phyloP scores from a whole-genome alignment of 306 rosid species.

The Cucurbita moschata region DNA sequence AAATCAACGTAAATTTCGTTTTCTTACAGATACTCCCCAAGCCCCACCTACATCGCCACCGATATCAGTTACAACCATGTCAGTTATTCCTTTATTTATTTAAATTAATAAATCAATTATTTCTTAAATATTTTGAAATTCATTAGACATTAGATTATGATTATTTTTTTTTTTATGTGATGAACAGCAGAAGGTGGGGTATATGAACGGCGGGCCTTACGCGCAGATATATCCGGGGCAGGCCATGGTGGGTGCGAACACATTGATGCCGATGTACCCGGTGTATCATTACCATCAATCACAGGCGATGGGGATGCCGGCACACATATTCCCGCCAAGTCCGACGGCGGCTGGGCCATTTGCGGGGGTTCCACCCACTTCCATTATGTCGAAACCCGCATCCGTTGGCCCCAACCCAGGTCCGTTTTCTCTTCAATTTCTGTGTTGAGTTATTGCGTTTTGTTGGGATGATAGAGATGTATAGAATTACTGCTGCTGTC shows the following conservation, averaged over 20 bases:
- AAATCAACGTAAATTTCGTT: neutral
- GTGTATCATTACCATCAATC: constrained; percentile 48
- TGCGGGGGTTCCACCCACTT: constrained; percentile 21
- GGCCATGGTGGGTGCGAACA: constrained; percentile 38
- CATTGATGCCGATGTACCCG: constrained; percentile 74
- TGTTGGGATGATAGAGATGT: too few relatives aligned
- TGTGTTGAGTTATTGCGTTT: too few relatives aligned
- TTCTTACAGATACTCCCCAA: constrained; percentile 41
- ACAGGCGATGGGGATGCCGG: constrained; percentile 53
- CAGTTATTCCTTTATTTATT: neutral
- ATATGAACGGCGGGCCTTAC: constrained; percentile 57
- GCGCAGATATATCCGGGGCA: constrained; percentile 49
- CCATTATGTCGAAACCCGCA: constrained; percentile 41
- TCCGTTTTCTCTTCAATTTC: constrained; percentile 1
- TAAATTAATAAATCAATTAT: too few relatives aligned
- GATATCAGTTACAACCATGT: constrained; percentile 58
- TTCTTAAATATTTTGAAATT: too few relatives aligned
- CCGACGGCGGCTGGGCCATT: constrained; percentile 26
- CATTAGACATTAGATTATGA: too few relatives aligned
- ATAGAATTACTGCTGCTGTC: neutral
- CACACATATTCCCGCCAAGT: constrained; percentile 33
- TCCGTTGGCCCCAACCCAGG: constrained; percentile 51
- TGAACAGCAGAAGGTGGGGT: constrained; percentile 52
- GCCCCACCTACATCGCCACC: constrained; percentile 34
- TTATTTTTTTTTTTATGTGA: neutral